Base-by-base conservation (phyloP, 768 basidiomycete genomes). In the Infundibulicybe gibba region DNA sequence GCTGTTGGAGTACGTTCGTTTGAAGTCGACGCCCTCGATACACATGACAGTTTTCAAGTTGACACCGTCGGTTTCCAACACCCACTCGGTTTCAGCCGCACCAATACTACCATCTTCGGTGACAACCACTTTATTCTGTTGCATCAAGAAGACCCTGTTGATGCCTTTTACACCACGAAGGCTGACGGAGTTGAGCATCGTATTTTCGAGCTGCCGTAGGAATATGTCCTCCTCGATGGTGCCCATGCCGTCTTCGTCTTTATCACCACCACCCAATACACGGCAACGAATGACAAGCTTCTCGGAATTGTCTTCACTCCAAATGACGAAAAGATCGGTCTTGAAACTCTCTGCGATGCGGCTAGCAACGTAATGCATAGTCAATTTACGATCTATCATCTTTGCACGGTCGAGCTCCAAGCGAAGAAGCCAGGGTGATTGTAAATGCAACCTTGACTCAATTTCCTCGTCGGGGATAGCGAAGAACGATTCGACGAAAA, bases 401-500 rank as follows among this genome's bases (percentile, higher is more conserved):
- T 95, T 93, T 3, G 90, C 86, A 54, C 95, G 90, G 63, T 98
- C 97, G 45, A 99, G 81, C 60, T 95, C 95, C 39, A 98, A 81
- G 68, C 97, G 93, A 16, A 99, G 83, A 15, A 99, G 74, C 97
- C 97, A 99, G 0, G 94, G 94, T 1, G 97, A 98, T 62, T 94
- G 91, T 1, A 93, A 74, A 54, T 92, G 87, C 2, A 97, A 70
- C 60, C 95, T 95, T 15, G 81, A 77, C 62, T 95, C 92, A 49
- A 95, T 87, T 42, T 94, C 91, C 61, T 97, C 94, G 57, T 98
- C 97, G 5, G 97, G 97, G 61, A 98, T 98, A 45, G 94, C 95
- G 64, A 98, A 99, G 89, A 97, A 97, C 0, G 94, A 94, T 59
- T 97, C 92, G 47, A 99, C 97, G 61, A 99, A 98, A 17, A 94